Conservation (phyloP, 1,284 basidiomycete genomes). For the Leccinum subrobustum region DNA sequence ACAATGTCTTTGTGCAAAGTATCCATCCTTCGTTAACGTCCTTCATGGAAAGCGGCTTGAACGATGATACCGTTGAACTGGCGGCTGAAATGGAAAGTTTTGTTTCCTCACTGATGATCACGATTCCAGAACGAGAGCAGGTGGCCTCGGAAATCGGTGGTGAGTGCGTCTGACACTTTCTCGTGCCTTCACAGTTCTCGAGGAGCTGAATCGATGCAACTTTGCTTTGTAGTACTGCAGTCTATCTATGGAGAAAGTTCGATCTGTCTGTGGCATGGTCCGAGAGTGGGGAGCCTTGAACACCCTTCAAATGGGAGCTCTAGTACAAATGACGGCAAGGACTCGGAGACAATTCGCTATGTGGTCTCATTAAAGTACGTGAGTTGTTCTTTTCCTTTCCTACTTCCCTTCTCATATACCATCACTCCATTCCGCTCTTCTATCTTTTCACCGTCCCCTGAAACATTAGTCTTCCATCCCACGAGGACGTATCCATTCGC, state of each 20-base stretch:
- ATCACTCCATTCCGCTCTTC: neutral
- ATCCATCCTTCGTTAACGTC: neutral
- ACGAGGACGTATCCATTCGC: constrained; percentile 57
- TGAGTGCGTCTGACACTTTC: constrained; percentile 31
- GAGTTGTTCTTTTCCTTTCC: neutral
- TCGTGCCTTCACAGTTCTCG: neutral
- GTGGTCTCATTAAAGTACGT: constrained; percentile 53
- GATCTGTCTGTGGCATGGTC: constrained; percentile 53
- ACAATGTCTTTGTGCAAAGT: constrained; percentile 10
- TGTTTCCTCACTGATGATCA: constrained; percentile 44
- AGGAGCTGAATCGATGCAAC: neutral
- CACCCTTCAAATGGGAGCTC: neutral
- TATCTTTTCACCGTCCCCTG: constrained; percentile 36
- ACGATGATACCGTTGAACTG: constrained; percentile 19
- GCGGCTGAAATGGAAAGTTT: constrained; percentile 44
- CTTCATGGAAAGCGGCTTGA: constrained; percentile 18
- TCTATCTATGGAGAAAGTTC: constrained; percentile 80
- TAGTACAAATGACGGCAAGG: constrained; percentile 12
- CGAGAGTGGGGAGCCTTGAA: constrained; percentile 27
- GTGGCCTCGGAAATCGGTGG: constrained; percentile 70
- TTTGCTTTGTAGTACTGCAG: constrained; percentile 56
- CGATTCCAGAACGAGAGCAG: constrained; percentile 49
- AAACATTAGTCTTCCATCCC: constrained; percentile 38
- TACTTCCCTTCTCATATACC: neutral
- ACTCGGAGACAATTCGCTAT: constrained; percentile 53